These are phyloP conservation scores for Parasitella parasitica DNA, from an alignment of 371 early-diverging fungal genomes.

Conservation along the genomic window DNA sequence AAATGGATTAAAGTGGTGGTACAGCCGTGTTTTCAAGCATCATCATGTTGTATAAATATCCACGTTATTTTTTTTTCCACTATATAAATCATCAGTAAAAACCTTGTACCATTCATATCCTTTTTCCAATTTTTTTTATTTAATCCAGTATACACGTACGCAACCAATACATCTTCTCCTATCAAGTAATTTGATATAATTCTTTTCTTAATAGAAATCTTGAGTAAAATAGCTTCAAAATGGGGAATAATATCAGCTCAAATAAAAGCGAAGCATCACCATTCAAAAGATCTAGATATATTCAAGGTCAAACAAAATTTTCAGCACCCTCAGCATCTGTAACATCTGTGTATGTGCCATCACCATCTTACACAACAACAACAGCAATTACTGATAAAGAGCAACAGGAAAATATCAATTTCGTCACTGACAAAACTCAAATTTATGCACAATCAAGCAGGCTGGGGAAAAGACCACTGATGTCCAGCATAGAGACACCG, in stretches of 20 bases:
- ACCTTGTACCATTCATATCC: background rate
- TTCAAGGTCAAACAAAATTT: background rate
- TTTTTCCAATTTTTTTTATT: background rate
- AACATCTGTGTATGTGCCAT: background rate
- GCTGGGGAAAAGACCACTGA: background rate
- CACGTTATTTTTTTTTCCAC: background rate
- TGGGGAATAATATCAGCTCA: slow-evolving; percentile 15
- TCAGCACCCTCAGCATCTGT: background rate
- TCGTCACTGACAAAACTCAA: background rate
- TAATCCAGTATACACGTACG: background rate
- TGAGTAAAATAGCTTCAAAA: background rate
- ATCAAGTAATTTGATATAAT: background rate
- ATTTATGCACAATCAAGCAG: background rate
- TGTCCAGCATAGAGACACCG: background rate
- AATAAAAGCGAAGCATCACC: background rate
- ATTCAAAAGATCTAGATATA: background rate
- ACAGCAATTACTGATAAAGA: no score
- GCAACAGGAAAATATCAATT: background rate
- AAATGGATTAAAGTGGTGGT: slow-evolving; percentile 2
- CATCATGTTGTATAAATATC: background rate
- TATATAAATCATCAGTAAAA: background rate
- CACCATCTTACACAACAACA: background rate
- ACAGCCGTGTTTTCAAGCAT: no score
- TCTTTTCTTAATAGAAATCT: background rate
- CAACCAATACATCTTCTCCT: background rate